phyloP scores from a whole-genome alignment of 352 stramenopile species.

The Nannochloropsis limnetica region DNA sequence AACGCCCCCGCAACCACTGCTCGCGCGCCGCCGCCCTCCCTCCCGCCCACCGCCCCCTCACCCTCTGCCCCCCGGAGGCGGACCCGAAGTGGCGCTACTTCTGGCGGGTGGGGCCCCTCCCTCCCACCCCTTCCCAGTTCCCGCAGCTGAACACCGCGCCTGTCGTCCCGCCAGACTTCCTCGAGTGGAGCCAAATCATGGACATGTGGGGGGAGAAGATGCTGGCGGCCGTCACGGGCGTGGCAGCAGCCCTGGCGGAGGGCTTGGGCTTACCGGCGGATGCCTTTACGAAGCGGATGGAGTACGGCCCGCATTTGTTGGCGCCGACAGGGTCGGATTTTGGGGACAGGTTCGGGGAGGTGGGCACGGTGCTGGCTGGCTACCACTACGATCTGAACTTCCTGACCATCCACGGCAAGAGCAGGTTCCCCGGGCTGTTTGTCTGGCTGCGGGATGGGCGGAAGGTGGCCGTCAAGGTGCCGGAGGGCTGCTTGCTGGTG shows the following conservation, averaged over 20 bases:
- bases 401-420: slow-evolving; percentile 82
- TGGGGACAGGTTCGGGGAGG: slow-evolving; percentile 57
- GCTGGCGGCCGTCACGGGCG: slow-evolving; percentile 59
- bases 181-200: slow-evolving; percentile 74
- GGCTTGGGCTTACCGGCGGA: slow-evolving; percentile 64
- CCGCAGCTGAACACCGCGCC: slow-evolving; percentile 71
- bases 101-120: slow-evolving; percentile 75
- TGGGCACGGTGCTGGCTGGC: slow-evolving; percentile 74
- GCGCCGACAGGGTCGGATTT: slow-evolving; percentile 65
- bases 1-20: slow-evolving; percentile 73
- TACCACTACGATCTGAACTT: slow-evolving; percentile 87
- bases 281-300: slow-evolving; percentile 65
- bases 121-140: slow-evolving; percentile 60
- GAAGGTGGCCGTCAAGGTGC: slow-evolving; percentile 71
- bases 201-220: slow-evolving; percentile 81
- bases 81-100: slow-evolving; percentile 88
- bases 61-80: slow-evolving; percentile 71
- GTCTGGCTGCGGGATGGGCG: slow-evolving; percentile 72
- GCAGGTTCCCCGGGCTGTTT: slow-evolving; percentile 73
- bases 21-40: slow-evolving; percentile 39
- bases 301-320: slow-evolving; percentile 73
- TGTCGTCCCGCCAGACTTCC: slow-evolving; percentile 70
- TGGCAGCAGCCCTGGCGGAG: slow-evolving; percentile 73
- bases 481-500: slow-evolving; percentile 74
- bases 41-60: slow-evolving; percentile 59